Evolutionary conservation across 2,329 filamentous ascomycete species (phyloP), one percentile per base, ranked within the genome.

Genomic region (Arachnomyces sp.): DNA sequence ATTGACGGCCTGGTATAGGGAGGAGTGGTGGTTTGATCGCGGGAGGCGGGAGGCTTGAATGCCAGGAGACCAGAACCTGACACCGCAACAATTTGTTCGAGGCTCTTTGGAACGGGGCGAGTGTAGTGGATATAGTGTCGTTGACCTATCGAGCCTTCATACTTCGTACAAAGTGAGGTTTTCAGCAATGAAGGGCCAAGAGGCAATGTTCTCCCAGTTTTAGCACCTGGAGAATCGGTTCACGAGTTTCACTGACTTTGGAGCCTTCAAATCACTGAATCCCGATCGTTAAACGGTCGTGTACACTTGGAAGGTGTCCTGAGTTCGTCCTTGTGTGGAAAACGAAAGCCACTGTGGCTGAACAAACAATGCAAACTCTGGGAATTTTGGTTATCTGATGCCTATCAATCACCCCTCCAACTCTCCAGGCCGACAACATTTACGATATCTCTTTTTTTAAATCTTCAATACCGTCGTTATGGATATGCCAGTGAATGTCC

Each of bases 401-500:
- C 33, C 11, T 35, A n/a, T 18, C 16, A 36, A 25, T 5, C 9
- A 5, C 21, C 21, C 21, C 21, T 25, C 21, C 21, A 28, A 9
- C 28, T 38, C 32, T 36, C n/a, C 34, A 36, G 9, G 21, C 12
- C 31, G 7, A 16, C 15, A 32, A 13, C 5, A 16, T 32, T 5
- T 12, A 32, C 4, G 31, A 13, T 32, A 16, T 35, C 47, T 43
- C 28, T 34, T 37, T 39, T 30, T 39, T 40, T 30, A 25, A 34
- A 34, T 9, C 18, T 32, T 28, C 32, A 28, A 34, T 28, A 25
- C 25, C 44, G 7, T 45, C 55, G 60, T 55, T 60, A 69, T 71
- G 53, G 71, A 79, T 49, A 68, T 76, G 65, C 75, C 74, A 30
- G 68, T 82, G 47, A 75, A 82, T 55, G 92, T 98, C 44, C 88